These are phyloP conservation scores for Oidium heveae DNA, from an alignment of 2,329 filamentous ascomycete species.

Conservation along the genomic window DNA sequence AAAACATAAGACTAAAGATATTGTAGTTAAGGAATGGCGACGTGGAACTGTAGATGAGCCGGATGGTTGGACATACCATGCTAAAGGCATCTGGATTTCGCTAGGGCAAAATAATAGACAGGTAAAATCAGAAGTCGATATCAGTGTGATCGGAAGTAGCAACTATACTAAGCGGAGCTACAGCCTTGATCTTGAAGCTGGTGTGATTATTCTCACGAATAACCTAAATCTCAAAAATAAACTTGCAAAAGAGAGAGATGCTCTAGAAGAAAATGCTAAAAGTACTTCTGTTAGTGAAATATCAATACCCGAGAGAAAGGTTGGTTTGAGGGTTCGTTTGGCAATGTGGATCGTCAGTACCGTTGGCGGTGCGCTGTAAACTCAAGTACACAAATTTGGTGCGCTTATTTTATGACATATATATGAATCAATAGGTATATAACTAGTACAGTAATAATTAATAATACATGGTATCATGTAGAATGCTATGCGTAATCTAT, in stretches of 20 bases:
- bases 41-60: conserved; percentile 56
- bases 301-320: conserved; percentile 50
- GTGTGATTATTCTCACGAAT: conserved; percentile 60
- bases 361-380: conserved; percentile 62
- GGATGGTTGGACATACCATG: conserved; percentile 90
- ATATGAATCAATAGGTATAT: too few relatives aligned
- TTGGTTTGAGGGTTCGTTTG: conserved; percentile 38
- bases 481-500: too few relatives aligned
- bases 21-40: conserved; percentile 70
- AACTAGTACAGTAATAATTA: too few relatives aligned
- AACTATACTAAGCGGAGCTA: conserved; percentile 95
- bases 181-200: conserved; percentile 72
- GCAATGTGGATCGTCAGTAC: conserved; percentile 86
- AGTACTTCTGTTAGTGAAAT: conserved; percentile 54
- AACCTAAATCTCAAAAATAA: conserved; percentile 45
- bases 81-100: conserved; percentile 83
- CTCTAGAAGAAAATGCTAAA: conserved; percentile 51
- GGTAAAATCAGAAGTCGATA: conserved; percentile 35
- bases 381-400: too few relatives aligned
- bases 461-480: too few relatives aligned
- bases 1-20: conserved; percentile 24
- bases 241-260: conserved; percentile 55
- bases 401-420: too few relatives aligned
- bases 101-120: conserved; percentile 40
- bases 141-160: conserved; percentile 71